Evolutionary conservation across 257 asterid species (phyloP), one percentile per base, ranked within the genome.

Genomic region (Agastache rugosa): DNA sequence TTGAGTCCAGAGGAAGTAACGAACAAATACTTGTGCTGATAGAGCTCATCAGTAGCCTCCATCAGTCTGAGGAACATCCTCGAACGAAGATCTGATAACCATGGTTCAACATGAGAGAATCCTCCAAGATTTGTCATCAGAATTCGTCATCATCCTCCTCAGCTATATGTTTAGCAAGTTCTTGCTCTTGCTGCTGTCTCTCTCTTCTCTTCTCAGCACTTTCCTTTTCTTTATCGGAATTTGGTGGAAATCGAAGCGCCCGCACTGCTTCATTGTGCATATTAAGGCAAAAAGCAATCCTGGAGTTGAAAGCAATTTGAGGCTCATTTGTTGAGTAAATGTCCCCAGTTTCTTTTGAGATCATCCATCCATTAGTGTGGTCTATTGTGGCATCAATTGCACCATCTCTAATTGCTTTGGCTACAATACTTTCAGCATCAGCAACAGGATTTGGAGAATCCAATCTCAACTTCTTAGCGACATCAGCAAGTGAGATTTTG

Each of bases 181-280:
- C 96, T 79, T 93, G 98, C 82, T 93, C 98, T 74, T 87, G 98
- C 64, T 86, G 96, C 35, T 87, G 96, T 67, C 96, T 86, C 84
- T 91, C 97, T 76, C 96, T 88, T 71, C 96, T 89, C 89, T 93
- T 93, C 90, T 91, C 98, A 0, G 96, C 97, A 67, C 97, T 85
- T 72, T 93, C 98, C 84, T 87, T 91, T 73, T 91, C 96, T 83
- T 91, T 91, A 74, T 91, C 85, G 31, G 98, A 89, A 74, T 91
- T 91, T 11, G 96, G 96, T 4, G 98, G 96, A 64, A 88, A 93
- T 25, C 93, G 87, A 19, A 93, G 92, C 31, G 97, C 96, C 17
- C 96, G 90, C 8, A 93, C 96, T 3, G 97, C 96, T 75, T 93
- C 98, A 15, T 91, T 91, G 65, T 93, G 97, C 98, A 91, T 91